These are phyloP conservation scores for Mycena floridula DNA, from an alignment of 768 basidiomycete genomes.

Conservation along the genomic window DNA sequence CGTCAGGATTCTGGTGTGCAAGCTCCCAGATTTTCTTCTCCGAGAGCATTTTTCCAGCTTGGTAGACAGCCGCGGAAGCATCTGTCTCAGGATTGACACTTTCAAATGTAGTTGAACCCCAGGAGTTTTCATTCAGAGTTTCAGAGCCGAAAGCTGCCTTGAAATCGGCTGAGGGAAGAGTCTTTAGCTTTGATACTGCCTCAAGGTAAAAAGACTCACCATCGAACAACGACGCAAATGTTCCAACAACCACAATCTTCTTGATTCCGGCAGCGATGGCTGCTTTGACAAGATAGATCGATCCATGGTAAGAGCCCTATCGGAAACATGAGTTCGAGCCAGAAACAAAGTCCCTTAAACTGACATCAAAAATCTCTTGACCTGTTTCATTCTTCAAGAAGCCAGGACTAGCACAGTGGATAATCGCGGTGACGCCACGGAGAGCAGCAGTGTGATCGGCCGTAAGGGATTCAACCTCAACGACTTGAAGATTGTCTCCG, in stretches of 20 bases:
- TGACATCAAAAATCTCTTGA: too few species aligned
- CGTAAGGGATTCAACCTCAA: conserved; percentile 2
- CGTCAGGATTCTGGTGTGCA: conserved; percentile 16
- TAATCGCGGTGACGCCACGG: conserved; percentile 7
- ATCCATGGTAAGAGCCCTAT: conserved; percentile 7
- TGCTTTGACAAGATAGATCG: conserved; percentile 6
- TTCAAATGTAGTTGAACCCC: conserved; percentile 5
- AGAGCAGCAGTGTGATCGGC: conserved; percentile 11
- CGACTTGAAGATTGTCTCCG: conserved; percentile 2
- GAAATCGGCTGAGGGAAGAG: conserved; percentile 1
- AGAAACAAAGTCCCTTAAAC: too few species aligned
- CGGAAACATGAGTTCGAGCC: not conserved
- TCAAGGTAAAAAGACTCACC: conserved; percentile 4
- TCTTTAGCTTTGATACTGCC: not conserved
- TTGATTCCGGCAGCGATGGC: conserved; percentile 6
- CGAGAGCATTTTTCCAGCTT: conserved; percentile 16
- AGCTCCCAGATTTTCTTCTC: conserved; percentile 19
- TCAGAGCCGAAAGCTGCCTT: conserved; percentile 3
- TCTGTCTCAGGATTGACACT: not conserved
- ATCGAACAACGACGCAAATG: conserved; percentile 2
- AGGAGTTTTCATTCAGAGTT: conserved; percentile 2
- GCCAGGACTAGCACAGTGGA: conserved; percentile 3
- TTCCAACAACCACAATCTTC: conserved; percentile 8
- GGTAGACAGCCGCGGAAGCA: conserved; percentile 10
- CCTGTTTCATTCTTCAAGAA: not conserved